Percentiles rank a stretch among this genome's conserved stretches.
Conservation (phyloP, 2,329 filamentous ascomycete species). For the Pseudogymnoascus sp. region DNA sequence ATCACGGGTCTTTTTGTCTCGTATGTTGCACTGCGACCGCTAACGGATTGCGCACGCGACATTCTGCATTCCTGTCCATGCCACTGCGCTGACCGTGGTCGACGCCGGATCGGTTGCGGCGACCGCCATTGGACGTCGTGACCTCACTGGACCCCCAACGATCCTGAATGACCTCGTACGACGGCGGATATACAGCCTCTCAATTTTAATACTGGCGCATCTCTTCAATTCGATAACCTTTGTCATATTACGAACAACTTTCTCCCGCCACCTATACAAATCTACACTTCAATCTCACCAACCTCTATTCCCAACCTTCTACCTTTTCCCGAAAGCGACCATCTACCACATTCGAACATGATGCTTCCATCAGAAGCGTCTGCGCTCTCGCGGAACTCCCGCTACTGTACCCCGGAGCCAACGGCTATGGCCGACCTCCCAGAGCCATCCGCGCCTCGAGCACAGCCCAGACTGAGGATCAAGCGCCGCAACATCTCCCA, state of each 20-base stretch:
- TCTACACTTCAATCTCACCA: neutral
- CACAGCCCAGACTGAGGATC: constrained; percentile 20
- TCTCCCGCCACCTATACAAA: neutral
- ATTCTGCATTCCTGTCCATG: neutral
- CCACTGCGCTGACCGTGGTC: neutral
- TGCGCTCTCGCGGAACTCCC: neutral
- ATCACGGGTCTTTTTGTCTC: neutral
- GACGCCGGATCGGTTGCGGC: neutral
- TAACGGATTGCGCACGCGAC: neutral
- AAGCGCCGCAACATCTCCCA: constrained; percentile 23
- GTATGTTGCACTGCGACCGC: neutral
- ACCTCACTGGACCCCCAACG: neutral
- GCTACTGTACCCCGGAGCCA: neutral
- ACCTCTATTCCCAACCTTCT: neutral
- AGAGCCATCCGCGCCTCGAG: neutral
- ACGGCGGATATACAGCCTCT: neutral
- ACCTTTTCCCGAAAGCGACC: neutral
- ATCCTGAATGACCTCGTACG: neutral
- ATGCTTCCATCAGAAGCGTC: neutral
- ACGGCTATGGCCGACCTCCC: neutral
- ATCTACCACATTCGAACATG: neutral
- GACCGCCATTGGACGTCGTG: neutral
- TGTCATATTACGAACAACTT: neutral
- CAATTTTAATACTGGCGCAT: neutral
- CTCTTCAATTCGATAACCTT: neutral